phyloP scores from a whole-genome alignment of 225 moss, liverwort and hornwort genomes.

The Bryum argenteum region DNA sequence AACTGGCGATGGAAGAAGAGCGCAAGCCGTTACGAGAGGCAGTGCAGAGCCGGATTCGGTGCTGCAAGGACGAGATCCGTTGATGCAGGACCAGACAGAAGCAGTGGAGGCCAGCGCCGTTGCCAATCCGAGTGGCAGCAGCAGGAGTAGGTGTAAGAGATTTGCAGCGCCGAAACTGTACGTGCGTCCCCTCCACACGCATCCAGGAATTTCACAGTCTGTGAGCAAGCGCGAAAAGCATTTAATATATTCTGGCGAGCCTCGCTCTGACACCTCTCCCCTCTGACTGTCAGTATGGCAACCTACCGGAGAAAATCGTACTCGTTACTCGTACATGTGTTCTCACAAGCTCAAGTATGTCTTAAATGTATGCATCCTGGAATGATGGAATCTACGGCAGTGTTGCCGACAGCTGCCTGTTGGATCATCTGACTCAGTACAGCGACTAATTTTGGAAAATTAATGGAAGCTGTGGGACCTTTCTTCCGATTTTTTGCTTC shows the following conservation, averaged over 20 bases:
- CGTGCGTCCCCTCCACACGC: conserved; percentile 8
- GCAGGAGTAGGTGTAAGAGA: conserved; percentile 2
- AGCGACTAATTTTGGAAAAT: neutral
- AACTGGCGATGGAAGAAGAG: neutral
- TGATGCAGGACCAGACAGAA: conserved; percentile 24
- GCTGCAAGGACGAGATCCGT: conserved; percentile 26
- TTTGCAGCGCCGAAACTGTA: neutral
- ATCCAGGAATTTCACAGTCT: conserved; percentile 7
- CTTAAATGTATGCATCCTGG: neutral
- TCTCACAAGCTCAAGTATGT: neutral
- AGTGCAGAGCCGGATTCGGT: neutral
- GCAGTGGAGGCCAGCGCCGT: conserved; percentile 13
- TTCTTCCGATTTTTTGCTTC: conserved; percentile 14
- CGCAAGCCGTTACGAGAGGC: conserved; percentile 19
- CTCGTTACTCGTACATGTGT: conserved; percentile 13
- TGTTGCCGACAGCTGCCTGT: conserved; percentile 31
- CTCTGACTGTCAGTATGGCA: neutral
- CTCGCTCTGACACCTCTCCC: conserved; percentile 14
- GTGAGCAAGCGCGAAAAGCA: neutral
- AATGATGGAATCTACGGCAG: conserved; percentile 27
- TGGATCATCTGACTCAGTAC: conserved; percentile 18
- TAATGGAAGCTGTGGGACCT: conserved; percentile 9
- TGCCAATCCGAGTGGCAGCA: conserved; percentile 21
- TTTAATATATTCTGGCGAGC: neutral
- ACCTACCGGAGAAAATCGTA: conserved; percentile 3